Evolutionary conservation across 2,329 filamentous ascomycete species (phyloP).

Genomic region (Epichloe gansuensis): DNA sequence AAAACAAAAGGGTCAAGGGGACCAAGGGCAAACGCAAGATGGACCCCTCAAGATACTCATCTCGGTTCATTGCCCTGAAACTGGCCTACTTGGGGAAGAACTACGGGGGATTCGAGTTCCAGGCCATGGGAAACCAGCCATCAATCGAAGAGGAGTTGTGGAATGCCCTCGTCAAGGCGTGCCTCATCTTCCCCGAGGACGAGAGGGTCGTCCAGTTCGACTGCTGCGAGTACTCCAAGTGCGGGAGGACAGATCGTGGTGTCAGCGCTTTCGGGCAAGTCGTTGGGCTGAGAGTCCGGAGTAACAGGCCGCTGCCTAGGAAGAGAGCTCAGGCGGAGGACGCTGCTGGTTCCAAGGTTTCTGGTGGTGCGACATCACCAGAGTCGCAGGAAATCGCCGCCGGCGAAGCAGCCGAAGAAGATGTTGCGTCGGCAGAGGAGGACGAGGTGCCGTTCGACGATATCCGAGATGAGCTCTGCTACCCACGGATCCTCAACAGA

Average conservation of each 20-base stretch:
- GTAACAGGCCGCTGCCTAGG: conserved; percentile 50
- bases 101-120: conserved; percentile 90
- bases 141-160: conserved; percentile 90
- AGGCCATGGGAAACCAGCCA: conserved; percentile 56
- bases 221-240: conserved; percentile 85
- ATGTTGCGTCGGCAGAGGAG: conserved; percentile 5
- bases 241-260: conserved; percentile 80
- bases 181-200: conserved; percentile 63
- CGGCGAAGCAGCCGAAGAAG: conserved; percentile 1
- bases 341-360: conserved; percentile 11
- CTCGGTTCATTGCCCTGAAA: conserved; percentile 78
- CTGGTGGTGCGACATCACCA: conserved; percentile 12
- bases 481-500: conserved; percentile 72
- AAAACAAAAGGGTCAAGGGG: conserved; percentile 14
- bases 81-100: conserved; percentile 83
- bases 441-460: conserved; percentile 40
- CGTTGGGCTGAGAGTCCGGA: conserved; percentile 69
- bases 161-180: conserved; percentile 73
- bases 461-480: conserved; percentile 69
- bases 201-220: conserved; percentile 61
- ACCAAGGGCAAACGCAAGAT: conserved; percentile 42
- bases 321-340: conserved; percentile 13
- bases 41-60: conserved; percentile 70
- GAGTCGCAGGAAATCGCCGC: background rate
- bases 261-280: conserved; percentile 98